These are phyloP conservation scores for Blastobotrys serpentis DNA, from an alignment of 1,139 yeast species.

Conservation along the genomic window DNA sequence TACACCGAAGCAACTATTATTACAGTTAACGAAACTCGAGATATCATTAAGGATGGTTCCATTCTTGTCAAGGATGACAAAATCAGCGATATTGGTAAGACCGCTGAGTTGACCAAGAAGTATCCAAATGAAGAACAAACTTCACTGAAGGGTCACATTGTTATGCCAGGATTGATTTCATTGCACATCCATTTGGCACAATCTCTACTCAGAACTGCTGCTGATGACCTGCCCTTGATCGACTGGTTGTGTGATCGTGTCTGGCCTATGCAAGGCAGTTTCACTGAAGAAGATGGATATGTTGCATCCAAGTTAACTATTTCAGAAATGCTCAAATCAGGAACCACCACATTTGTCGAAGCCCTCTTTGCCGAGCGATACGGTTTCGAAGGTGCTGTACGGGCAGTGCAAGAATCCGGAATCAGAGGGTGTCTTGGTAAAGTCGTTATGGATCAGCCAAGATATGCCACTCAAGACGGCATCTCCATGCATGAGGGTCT, in stretches of 20 bases:
- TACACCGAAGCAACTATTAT: conserved; percentile 37
- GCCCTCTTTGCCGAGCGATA: conserved; percentile 30
- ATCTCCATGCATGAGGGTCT: conserved; percentile 25
- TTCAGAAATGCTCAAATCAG: conserved; percentile 33
- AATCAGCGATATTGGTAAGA: conserved; percentile 21
- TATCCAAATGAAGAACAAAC: conserved; percentile 21
- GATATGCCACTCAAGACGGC: conserved; percentile 26
- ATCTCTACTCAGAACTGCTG: conserved; percentile 27
- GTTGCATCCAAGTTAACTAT: conserved; percentile 32
- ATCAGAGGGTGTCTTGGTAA: conserved; percentile 29
- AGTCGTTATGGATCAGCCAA: conserved; percentile 26
- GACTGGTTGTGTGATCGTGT: conserved; percentile 34
- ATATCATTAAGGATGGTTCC: conserved; percentile 22
- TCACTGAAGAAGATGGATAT: conserved; percentile 33
- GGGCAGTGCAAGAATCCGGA: conserved; percentile 31
- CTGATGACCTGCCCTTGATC: conserved; percentile 32
- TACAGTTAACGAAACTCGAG: conserved; percentile 21
- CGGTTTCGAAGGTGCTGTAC: conserved; percentile 32
- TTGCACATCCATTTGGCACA: conserved; percentile 29
- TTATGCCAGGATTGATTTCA: conserved; percentile 28
- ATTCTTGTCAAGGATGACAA: conserved; percentile 19
- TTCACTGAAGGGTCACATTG: conserved; percentile 28
- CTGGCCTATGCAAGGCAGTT: conserved; percentile 34
- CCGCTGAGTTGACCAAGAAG: conserved; percentile 16
- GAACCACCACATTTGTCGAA: conserved; percentile 31